phyloP scores from a whole-genome alignment of 371 early-diverging fungal genomes.

The Mortierella sp. region DNA sequence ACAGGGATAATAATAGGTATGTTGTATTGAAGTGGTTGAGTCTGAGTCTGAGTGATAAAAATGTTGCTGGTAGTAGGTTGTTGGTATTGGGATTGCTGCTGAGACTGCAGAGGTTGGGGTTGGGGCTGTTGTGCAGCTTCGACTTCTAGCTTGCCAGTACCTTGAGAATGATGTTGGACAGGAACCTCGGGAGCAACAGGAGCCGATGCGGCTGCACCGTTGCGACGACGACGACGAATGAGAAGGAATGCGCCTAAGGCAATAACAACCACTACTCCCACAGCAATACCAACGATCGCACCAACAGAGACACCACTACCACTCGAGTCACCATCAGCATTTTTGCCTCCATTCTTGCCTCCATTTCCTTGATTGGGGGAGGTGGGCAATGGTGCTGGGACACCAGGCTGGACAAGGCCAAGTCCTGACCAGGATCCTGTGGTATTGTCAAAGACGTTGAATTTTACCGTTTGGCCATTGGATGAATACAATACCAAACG shows the following conservation, averaged over 20 bases:
- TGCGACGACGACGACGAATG: conserved; percentile 28
- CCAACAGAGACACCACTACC: conserved; percentile 12
- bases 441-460: conserved; percentile 34
- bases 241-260: conserved; percentile 35
- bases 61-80: neutral
- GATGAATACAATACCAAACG: conserved; percentile 28
- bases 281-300: conserved; percentile 41
- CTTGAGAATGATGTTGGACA: neutral
- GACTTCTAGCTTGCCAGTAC: neutral
- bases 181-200: neutral
- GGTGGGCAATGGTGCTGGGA: no score
- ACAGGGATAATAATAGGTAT: no score
- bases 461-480: neutral
- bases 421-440: conserved; percentile 28
- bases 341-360: no score
- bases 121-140: neutral
- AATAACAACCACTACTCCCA: conserved; percentile 30
- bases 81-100: neutral
- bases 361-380: no score
- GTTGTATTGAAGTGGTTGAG: no score
- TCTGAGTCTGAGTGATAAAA: no score
- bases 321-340: no score
- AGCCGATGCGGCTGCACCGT: no score
- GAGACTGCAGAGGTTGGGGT: neutral
- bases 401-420: conserved; percentile 20